A percentile compares a stretch with the other conserved stretches of the same genome.
Evolutionary conservation across 352 stramenopile species (phyloP).

Genomic region (Globisporangium okanoganense): DNA sequence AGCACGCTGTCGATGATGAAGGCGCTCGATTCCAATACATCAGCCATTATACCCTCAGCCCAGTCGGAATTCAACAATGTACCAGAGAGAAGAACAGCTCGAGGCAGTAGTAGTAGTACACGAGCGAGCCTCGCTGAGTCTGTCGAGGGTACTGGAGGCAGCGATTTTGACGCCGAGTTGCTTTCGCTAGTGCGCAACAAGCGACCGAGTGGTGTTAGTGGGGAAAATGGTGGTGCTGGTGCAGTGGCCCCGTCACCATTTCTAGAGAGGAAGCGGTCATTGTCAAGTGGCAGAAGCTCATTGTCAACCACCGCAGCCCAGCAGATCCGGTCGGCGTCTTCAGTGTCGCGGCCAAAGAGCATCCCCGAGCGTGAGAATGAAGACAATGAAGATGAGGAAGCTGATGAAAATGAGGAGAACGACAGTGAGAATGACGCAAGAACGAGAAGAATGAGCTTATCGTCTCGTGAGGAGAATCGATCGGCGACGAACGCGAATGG

Average conservation of each 20-base stretch:
- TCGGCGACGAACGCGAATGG: background rate
- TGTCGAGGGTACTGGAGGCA: slow-evolving; percentile 12
- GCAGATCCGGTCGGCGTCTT: slow-evolving; percentile 6
- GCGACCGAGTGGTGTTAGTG: slow-evolving; percentile 10
- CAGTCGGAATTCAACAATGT: background rate
- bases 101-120: background rate
- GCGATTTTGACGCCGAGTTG: slow-evolving; percentile 48
- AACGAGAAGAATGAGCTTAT: background rate
- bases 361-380: slow-evolving; percentile 34
- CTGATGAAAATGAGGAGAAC: background rate
- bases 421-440: background rate
- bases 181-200: slow-evolving; percentile 44
- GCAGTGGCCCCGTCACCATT: background rate
- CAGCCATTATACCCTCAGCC: background rate
- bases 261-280: background rate
- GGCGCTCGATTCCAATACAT: slow-evolving; percentile 22
- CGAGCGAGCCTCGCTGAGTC: slow-evolving; percentile 21
- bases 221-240: background rate
- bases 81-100: background rate
- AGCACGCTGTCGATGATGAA: slow-evolving; percentile 71
- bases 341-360: slow-evolving; percentile 16
- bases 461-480: background rate
- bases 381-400: slow-evolving; percentile 10
- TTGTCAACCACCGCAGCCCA: background rate
- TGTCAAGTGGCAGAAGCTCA: slow-evolving; percentile 4